phyloP scores from a whole-genome alignment of 345 rosid genomes.

The Leavenworthia alabamica region DNA sequence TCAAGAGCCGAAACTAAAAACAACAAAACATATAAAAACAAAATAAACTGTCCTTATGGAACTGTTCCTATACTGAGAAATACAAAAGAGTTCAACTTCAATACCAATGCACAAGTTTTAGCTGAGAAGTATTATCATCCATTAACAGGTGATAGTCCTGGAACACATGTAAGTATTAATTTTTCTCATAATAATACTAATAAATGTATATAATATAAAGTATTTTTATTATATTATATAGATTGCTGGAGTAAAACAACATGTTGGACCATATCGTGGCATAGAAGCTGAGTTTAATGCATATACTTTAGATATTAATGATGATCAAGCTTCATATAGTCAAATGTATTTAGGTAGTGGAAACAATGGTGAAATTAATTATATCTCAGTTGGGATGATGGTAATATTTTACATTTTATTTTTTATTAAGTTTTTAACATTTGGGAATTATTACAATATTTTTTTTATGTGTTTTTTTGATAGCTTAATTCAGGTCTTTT shows the following conservation, averaged over 20 bases:
- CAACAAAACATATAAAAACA: neutral
- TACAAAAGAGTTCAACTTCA: neutral
- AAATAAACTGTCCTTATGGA: neutral
- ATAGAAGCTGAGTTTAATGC: neutral
- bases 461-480: too few species aligned
- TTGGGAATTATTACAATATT: too few species aligned
- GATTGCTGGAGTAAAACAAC: neutral
- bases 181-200: neutral
- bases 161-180: neutral
- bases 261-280: neutral
- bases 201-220: too few species aligned
- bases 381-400: neutral
- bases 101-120: neutral
- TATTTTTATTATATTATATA: too few species aligned
- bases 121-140: neutral
- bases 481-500: neutral
- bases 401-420: neutral
- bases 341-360: conserved; percentile 9
- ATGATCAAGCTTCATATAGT: conserved; percentile 8
- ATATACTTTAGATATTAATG: neutral
- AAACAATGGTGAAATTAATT: neutral
- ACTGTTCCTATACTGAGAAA: neutral
- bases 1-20: neutral
- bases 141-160: neutral
- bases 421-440: too few species aligned